Conservation (phyloP, 2,329 filamentous ascomycete species). For the Paraconiothyrium sp. region DNA sequence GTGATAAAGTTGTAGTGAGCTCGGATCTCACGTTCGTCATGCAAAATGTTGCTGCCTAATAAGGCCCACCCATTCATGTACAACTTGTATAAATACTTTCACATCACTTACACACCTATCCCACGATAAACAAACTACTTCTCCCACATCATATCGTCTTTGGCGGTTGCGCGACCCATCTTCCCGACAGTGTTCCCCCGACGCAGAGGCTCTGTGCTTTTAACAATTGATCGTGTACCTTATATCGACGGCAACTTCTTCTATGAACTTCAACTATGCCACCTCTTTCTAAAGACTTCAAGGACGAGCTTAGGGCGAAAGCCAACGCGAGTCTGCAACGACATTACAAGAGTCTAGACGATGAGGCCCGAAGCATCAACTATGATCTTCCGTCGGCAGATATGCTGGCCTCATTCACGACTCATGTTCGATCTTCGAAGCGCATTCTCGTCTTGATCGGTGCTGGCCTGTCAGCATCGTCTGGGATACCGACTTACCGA, state of each 20-base stretch:
- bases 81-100: neutral
- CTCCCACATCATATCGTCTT: neutral
- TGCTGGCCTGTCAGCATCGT: conserved; percentile 35
- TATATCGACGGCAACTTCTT: neutral
- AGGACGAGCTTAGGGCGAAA: conserved; percentile 10
- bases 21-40: neutral
- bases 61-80: neutral
- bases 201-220: neutral
- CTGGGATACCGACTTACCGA: conserved; percentile 37
- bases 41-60: conserved; percentile 1
- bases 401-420: conserved; percentile 19
- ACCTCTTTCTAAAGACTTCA: conserved; percentile 9
- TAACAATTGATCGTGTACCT: too few relatives aligned
- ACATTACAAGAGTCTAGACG: conserved; percentile 6
- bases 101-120: neutral
- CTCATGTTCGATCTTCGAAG: conserved; percentile 25
- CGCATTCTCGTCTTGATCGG: conserved; percentile 34
- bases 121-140: neutral
- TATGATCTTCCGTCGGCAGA: conserved; percentile 4
- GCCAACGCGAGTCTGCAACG: conserved; percentile 9
- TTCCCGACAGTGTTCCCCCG: neutral
- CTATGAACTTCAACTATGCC: neutral
- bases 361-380: conserved; percentile 4
- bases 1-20: neutral
- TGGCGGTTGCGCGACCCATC: neutral